A percentile compares a stretch with the other conserved stretches of the same genome.
phyloP scores from a whole-genome alignment of 2,329 filamentous ascomycete genomes.

The Dryadomyces quercivorus region DNA sequence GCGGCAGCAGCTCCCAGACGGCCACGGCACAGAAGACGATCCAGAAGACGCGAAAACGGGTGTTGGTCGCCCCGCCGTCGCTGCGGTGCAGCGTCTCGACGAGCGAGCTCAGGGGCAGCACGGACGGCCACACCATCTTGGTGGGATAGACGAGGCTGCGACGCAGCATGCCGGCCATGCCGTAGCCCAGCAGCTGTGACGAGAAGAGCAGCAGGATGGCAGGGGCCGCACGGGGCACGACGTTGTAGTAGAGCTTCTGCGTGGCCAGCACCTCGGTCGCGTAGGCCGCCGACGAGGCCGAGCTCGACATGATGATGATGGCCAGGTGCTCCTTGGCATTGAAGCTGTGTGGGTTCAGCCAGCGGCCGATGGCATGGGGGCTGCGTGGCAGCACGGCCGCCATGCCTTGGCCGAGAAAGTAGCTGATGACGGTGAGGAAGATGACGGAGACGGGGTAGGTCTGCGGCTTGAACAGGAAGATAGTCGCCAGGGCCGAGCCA shows the following conservation, averaged over 20 bases:
- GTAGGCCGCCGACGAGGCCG: constrained; percentile 11
- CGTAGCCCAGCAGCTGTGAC: constrained; percentile 36
- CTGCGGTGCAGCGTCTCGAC: constrained; percentile 16
- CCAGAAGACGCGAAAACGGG: constrained; percentile 28
- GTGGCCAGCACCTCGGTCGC: constrained; percentile 28
- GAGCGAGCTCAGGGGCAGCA: constrained; percentile 14
- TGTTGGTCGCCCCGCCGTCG: constrained; percentile 20
- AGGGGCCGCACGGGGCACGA: constrained; percentile 23
- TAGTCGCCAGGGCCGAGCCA: constrained; percentile 26
- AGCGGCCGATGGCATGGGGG: constrained; percentile 16
- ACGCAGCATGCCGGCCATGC: constrained; percentile 33
- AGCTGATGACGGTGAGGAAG: constrained; percentile 31
- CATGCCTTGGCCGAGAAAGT: constrained; percentile 28
- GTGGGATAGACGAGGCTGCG: constrained; percentile 32
- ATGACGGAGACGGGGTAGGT: constrained; percentile 29
- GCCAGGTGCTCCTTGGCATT: constrained; percentile 15
- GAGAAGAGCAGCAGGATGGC: constrained; percentile 33
- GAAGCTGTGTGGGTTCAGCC: constrained; percentile 15
- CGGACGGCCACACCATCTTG: constrained; percentile 30
- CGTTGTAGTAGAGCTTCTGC: constrained; percentile 33
- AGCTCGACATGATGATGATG: constrained; percentile 14
- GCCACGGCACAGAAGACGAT: constrained; percentile 25
- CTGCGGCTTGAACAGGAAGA: constrained; percentile 36
- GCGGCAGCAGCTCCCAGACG: constrained; percentile 34
- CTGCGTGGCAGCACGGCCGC: constrained; percentile 22